Conservation (phyloP, 2,329 filamentous ascomycete species). For the Monosporascus sp. region DNA sequence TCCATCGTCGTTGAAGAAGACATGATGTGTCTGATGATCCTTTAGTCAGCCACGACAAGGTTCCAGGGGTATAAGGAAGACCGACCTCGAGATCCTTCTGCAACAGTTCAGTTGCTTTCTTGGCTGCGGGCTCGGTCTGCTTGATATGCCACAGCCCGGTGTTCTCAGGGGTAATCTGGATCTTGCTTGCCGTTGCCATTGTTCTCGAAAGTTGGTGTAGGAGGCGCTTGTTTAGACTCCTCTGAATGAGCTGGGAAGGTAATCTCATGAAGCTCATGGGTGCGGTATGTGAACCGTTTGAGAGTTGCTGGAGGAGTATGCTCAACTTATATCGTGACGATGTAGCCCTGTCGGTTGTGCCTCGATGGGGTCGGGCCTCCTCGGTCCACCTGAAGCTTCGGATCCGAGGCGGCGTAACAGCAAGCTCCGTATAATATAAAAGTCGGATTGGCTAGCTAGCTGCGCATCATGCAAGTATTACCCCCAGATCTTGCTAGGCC, state of each 20-base stretch:
- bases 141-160: slow-evolving; percentile 43
- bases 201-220: slow-evolving; percentile 3
- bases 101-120: slow-evolving; percentile 59
- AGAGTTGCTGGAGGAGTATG: background rate
- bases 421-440: too few relatives aligned
- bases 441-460: too few relatives aligned
- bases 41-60: slow-evolving; percentile 1
- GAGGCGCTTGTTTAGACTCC: background rate
- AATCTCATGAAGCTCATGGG: background rate
- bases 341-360: background rate
- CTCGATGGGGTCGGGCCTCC: too few relatives aligned
- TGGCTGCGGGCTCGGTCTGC: slow-evolving; percentile 54
- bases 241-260: background rate
- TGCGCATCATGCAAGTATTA: too few relatives aligned
- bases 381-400: too few relatives aligned
- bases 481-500: too few relatives aligned
- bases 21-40: slow-evolving; percentile 52
- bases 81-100: slow-evolving; percentile 66
- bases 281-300: background rate
- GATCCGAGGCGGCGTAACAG: too few relatives aligned
- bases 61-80: slow-evolving; percentile 2
- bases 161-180: slow-evolving; percentile 42
- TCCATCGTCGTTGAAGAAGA: slow-evolving; percentile 70
- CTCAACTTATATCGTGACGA: background rate
- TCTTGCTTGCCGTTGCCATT: slow-evolving; percentile 43